Evolutionary conservation across 371 early-diverging fungal species (phyloP).

Genomic region (Mucor racemosus): DNA sequence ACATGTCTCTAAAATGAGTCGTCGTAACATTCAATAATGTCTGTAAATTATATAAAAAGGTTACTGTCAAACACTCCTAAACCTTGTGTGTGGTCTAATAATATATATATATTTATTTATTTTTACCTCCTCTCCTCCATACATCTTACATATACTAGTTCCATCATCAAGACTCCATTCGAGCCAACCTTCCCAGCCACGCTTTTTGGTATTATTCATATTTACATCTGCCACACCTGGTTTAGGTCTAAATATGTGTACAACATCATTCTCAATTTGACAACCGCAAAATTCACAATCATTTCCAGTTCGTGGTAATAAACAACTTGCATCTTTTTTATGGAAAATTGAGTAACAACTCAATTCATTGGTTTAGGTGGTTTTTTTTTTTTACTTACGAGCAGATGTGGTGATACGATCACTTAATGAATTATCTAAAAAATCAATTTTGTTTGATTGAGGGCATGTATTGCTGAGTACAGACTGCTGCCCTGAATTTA

Average conservation of each 20-base stretch:
- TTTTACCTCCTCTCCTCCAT: conserved; percentile 50
- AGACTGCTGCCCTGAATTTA: conserved; percentile 10
- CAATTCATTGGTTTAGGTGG: neutral
- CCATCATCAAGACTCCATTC: conserved; percentile 51
- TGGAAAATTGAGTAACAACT: neutral
- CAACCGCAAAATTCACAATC: conserved; percentile 42
- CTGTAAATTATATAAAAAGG: conserved; percentile 15
- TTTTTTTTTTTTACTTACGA: conserved; percentile 17
- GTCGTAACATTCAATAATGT: conserved; percentile 36
- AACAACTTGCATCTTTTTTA: conserved; percentile 19
- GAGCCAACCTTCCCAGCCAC: conserved; percentile 39
- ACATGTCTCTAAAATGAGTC: conserved; percentile 36
- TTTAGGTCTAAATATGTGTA: conserved; percentile 34
- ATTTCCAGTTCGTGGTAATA: conserved; percentile 10
- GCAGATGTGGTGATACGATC: conserved; percentile 24
- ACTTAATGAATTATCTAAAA: conserved; percentile 21
- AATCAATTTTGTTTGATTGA: conserved; percentile 8
- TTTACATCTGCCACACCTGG: conserved; percentile 8
- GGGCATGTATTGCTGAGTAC: conserved; percentile 17
- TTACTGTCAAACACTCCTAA: neutral
- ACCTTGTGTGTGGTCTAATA: neutral
- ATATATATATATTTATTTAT: neutral
- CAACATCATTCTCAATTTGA: conserved; percentile 24
- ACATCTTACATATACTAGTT: conserved; percentile 29
- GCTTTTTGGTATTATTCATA: neutral